Base-by-base conservation (phyloP, 2,329 filamentous ascomycete species). In the Exophiala sp. region DNA sequence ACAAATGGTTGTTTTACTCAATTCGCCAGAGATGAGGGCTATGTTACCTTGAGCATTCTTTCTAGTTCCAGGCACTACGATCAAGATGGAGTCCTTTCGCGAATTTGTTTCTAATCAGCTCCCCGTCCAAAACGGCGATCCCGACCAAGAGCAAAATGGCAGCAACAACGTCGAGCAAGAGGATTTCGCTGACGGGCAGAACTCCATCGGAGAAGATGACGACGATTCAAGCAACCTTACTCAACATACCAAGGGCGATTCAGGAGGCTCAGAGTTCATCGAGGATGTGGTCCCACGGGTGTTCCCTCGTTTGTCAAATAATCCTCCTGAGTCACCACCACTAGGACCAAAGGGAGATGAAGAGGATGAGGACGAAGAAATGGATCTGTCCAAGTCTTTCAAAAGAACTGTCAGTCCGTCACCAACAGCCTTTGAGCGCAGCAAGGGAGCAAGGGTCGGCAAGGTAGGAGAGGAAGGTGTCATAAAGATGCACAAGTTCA, bases 401-500 rank as follows among this genome's bases (percentile, higher is more conserved):
- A 68, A 73, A 49, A 70, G 74, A 34, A 69, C 71, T 36, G 60
- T 62, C 3, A 71, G 72, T 4, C 70, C 70, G 1, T 58, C 59
- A 14, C 67, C 70, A 2, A 66, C 68, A 10, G 67, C 66, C 2
- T 63, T 69, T 2, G 72, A 72, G 49, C 71, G 71, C 47, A 69
- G 69, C 39, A 68, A 68, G 40, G 68, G 66, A 5, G 67, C 66
- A 3, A 55, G 67, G 42, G 66, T 71, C 14, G 66, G 67, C 45
- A 68, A 66, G 9, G 68, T 70, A 11, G 62, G 65, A 20, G 62
- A 67, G n/a, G 73, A 78, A 50, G 75, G 75, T 1, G 71, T 79
- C 41, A 76, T 73, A 54, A 77, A 76, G 51, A 96, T 99, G 90
- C 91, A 96, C 76, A 95, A 94, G 66, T 97, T 96, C 71, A 94